These are phyloP conservation scores for Malania oleifera DNA, from an alignment of 164 flowering plant species.

Conservation along the genomic window DNA sequence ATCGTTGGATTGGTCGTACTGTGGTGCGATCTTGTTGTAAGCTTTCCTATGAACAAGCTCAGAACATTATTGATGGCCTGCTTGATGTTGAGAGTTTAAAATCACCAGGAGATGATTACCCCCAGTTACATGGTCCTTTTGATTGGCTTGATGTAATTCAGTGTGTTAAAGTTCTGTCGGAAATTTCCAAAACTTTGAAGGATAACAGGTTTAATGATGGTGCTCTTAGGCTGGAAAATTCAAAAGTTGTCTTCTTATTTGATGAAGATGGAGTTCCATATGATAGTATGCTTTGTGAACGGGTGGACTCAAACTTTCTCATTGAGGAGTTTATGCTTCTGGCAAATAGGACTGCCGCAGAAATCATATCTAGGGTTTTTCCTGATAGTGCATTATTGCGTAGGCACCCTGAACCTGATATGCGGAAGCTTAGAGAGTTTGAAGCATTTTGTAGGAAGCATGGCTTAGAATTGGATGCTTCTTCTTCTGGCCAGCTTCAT, in stretches of 20 bases:
- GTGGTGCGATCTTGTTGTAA: conserved; percentile 85
- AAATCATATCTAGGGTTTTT: conserved; percentile 72
- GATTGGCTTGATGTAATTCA: conserved; percentile 57
- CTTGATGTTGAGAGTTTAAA: conserved; percentile 20
- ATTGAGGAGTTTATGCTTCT: conserved; percentile 97
- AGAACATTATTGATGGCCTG: conserved; percentile 63
- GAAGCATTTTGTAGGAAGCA: conserved; percentile 71
- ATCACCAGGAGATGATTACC: conserved; percentile 23
- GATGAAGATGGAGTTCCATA: conserved; percentile 75
- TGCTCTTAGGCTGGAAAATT: conserved; percentile 67
- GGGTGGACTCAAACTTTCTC: conserved; percentile 57
- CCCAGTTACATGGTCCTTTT: conserved; percentile 55
- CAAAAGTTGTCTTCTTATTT: conserved; percentile 52
- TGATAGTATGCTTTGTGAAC: conserved; percentile 45
- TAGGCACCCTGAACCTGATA: conserved; percentile 86
- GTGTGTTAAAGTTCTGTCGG: conserved; percentile 55
- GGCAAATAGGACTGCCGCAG: conserved; percentile 86
- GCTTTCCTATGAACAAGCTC: conserved; percentile 83
- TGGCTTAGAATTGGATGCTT: conserved; percentile 71
- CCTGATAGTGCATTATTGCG: conserved; percentile 79
- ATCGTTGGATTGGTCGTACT: conserved; percentile 91
- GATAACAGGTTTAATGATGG: conserved; percentile 61
- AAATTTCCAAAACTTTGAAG: conserved; percentile 56
- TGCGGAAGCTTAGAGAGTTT: conserved; percentile 71
- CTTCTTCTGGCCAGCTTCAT: conserved; percentile 67